Conservation (phyloP, 2,329 filamentous ascomycete species). For the Rhinocladiella similis region DNA sequence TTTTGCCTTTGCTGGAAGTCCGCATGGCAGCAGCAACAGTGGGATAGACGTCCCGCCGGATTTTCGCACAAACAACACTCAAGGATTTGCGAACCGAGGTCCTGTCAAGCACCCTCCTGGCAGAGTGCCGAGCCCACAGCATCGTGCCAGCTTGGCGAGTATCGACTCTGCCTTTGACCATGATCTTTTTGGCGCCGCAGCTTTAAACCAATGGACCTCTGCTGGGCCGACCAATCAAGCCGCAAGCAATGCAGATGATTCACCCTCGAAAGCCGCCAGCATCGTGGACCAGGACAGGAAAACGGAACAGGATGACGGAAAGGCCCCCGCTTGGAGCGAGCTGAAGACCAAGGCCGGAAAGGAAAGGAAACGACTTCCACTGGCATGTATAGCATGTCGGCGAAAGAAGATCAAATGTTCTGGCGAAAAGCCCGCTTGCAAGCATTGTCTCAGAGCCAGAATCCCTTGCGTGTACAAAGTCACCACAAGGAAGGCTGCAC, state of each 20-base stretch:
- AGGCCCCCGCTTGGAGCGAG: slow-evolving; percentile 72
- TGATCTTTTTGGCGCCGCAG: slow-evolving; percentile 22
- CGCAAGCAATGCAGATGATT: slow-evolving; percentile 22
- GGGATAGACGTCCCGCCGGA: slow-evolving; percentile 27
- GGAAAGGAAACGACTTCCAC: slow-evolving; percentile 85
- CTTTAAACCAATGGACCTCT: slow-evolving; percentile 24
- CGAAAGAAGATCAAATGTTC: slow-evolving; percentile 98
- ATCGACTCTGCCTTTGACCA: slow-evolving; percentile 27
- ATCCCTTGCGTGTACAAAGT: slow-evolving; percentile 98
- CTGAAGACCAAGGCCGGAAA: slow-evolving; percentile 92
- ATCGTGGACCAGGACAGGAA: slow-evolving; percentile 20
- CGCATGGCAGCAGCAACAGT: slow-evolving; percentile 26
- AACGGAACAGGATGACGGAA: slow-evolving; percentile 56
- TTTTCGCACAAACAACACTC: slow-evolving; percentile 18
- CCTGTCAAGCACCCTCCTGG: slow-evolving; percentile 6
- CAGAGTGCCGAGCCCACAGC: slow-evolving; percentile 23
- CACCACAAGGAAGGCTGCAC: slow-evolving; percentile 88
- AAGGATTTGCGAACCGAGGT: slow-evolving; percentile 21
- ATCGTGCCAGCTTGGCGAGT: slow-evolving; percentile 25
- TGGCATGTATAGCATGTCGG: slow-evolving; percentile 93
- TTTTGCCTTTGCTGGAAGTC: slow-evolving; percentile 26
- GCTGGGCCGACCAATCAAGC: slow-evolving; percentile 19
- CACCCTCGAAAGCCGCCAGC: slow-evolving; percentile 16
- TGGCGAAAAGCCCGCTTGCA: slow-evolving; percentile 95
- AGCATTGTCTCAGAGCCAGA: slow-evolving; percentile 87